These are phyloP conservation scores for Coemansia sp. DNA, from an alignment of 192 early-diverging fungal genomes.

Conservation along the genomic window DNA sequence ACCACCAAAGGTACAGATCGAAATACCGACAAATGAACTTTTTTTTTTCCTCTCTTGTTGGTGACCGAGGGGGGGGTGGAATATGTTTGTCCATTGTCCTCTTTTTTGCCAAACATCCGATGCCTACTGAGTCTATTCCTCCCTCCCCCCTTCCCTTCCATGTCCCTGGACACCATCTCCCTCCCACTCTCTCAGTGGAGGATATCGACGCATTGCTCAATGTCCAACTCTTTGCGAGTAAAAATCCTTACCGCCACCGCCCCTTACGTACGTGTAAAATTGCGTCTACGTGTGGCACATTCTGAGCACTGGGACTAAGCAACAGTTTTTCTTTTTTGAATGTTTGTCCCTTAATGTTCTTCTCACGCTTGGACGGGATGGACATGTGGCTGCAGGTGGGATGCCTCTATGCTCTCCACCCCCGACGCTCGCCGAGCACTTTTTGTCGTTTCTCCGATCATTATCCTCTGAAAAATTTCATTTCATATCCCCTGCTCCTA, in stretches of 20 bases:
- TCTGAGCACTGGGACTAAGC: background rate
- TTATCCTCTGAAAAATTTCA: conserved; percentile 2
- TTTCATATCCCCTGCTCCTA: background rate
- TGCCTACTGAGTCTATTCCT: background rate
- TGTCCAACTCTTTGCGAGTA: background rate
- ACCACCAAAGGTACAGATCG: background rate
- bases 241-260: background rate
- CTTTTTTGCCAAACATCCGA: background rate
- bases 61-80: background rate
- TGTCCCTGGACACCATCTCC: background rate
- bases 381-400: conserved; percentile 11
- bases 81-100: conserved; percentile 1
- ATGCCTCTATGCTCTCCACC: background rate
- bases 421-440: conserved; percentile 3
- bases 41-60: background rate
- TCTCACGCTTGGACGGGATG: conserved; percentile 11
- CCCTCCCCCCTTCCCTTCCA: background rate
- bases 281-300: background rate
- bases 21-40: background rate
- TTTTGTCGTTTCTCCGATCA: background rate
- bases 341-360: background rate
- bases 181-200: background rate
- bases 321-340: background rate
- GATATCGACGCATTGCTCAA: background rate
- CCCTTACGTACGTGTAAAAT: background rate